Conservation (phyloP, 352 stramenopile species). For the Plasmopara viticola region DNA sequence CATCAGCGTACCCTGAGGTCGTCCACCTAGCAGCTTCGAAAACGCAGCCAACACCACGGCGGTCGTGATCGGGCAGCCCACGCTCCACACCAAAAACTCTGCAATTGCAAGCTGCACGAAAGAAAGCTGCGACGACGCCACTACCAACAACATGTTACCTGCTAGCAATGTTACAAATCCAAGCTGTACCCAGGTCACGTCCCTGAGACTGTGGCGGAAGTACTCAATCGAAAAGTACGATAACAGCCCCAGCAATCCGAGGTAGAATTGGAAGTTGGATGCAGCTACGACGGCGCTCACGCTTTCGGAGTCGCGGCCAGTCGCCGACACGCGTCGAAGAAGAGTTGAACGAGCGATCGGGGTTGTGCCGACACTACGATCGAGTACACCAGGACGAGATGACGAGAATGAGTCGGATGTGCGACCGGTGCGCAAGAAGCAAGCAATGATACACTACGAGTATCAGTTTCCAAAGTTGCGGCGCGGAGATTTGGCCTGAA, state of each 20-base stretch:
- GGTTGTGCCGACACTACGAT: too few relatives aligned
- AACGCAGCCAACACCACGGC: conserved; percentile 61
- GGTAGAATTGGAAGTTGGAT: conserved; percentile 75
- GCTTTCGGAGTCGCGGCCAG: too few relatives aligned
- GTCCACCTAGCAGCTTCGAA: conserved; percentile 56
- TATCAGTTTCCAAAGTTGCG: too few relatives aligned
- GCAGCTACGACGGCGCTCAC: conserved; percentile 42
- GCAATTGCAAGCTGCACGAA: conserved; percentile 43
- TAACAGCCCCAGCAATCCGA: conserved; percentile 53
- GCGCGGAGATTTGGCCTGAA: too few relatives aligned
- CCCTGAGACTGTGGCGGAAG: conserved; percentile 50
- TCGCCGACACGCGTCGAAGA: too few relatives aligned
- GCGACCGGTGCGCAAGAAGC: too few relatives aligned
- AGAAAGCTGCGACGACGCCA: conserved; percentile 28
- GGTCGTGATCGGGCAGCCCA: conserved; percentile 64
- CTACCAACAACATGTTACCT: conserved; percentile 52
- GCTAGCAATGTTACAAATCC: conserved; percentile 50
- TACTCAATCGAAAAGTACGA: conserved; percentile 72
- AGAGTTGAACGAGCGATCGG: too few relatives aligned
- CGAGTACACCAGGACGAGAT: too few relatives aligned
- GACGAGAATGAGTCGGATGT: too few relatives aligned
- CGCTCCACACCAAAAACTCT: conserved; percentile 65
- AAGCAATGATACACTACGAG: too few relatives aligned
- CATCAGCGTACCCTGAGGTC: conserved; percentile 71
- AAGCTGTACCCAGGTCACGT: conserved; percentile 57